Base-by-base conservation (phyloP, 805 yeast species). In the Sungouiozyma ichnusensis region DNA sequence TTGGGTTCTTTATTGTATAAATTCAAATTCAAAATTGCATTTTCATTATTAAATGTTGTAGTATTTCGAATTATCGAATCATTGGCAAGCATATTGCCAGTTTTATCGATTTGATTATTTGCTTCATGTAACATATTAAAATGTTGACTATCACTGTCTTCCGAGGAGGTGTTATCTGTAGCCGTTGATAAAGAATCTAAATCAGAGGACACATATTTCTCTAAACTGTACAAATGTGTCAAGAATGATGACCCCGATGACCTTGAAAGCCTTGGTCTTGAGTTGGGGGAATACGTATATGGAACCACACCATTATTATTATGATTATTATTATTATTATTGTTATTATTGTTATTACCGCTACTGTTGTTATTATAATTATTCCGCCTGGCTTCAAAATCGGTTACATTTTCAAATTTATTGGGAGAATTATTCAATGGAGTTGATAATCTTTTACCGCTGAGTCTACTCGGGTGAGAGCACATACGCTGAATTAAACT, bases 181-280 rank as follows among this genome's bases (percentile, higher is more conserved):
- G 17, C 24, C 4, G 50, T 38, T 8, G 53, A 48, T 20, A 51
- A 32, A 15, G 53, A 53, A 37, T 57, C 62, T 35, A 57, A 44
- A 29, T 52, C 60, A 3, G 54, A 46, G 5, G 57, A 43, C 18
- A 57, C 58, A 43, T 54, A 55, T 27, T 55, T 49, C 41, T 57
- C 62, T 33, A 57, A 40, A 16, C 60, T 53, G 40, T 51, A 57
- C 15, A 57, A 37, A 36, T 57, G 62, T 8, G 60, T 47, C 9
- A 59, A 54, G 27, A 57, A 54, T 1, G 51, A 42, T 27, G 44
- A 42, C 31, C 49, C 45, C 4, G 56, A 51, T 14, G 54, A 49
- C 13, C 48, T 45, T 6, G 43, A 33, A 4, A 35, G 7, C 34
- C 27, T 42, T 16, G 46, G 46, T 36, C 37, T 36, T 31, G 32